Evolutionary conservation across 2,329 filamentous ascomycete species (phyloP), one percentile per base, ranked within the genome.

Genomic region (Tolypocladium ovalisporum): DNA sequence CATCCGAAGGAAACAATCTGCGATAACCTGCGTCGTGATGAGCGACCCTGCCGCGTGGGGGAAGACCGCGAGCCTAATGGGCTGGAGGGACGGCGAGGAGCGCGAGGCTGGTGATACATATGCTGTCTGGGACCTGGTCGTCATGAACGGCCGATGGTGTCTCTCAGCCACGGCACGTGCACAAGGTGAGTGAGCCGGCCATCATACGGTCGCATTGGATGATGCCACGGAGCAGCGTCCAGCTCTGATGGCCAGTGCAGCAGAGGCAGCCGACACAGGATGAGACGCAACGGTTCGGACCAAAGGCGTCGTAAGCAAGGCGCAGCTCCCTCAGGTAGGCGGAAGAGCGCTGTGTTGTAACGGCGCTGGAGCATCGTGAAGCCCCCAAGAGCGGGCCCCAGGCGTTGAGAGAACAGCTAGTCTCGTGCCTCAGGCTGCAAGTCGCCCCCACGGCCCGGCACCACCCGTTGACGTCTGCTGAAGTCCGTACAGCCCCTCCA

Each of bases 391-490:
- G 44, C 44, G 36, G 15, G 15, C n/a, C n/a, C n/a, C n/a, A n/a
- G n/a, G n/a, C n/a, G n/a, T n/a, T n/a, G n/a, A n/a, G 29, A 6
- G 24, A 29, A 24, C 13, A 24, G 24, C 24, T 17, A 44, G 42
- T 19, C 42, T 49, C 3, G 39, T 57, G 56, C 56, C 52, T 55
- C 34, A 57, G 56, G 56, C 53, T 32, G 54, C 42, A 29, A 37
- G 44, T n/a, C 27, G 15, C 32, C 24, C 22, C 24, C 15, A 19
- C 42, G 22, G 47, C 27, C 47, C 47, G 47, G 27, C 47, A 51
- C 35, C 47, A 24, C 49, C 55, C 34, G 35, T 49, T 42, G 52
- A 52, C 53, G 34, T 53, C 52, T 52, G 39, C 49, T 59, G 52
- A 51, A n/a, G n/a, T n/a, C n/a, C n/a, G n/a, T n/a, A 57, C 56